These are phyloP conservation scores for Phytophthora sp. DNA, from an alignment of 352 stramenopile species.

Conservation along the genomic window DNA sequence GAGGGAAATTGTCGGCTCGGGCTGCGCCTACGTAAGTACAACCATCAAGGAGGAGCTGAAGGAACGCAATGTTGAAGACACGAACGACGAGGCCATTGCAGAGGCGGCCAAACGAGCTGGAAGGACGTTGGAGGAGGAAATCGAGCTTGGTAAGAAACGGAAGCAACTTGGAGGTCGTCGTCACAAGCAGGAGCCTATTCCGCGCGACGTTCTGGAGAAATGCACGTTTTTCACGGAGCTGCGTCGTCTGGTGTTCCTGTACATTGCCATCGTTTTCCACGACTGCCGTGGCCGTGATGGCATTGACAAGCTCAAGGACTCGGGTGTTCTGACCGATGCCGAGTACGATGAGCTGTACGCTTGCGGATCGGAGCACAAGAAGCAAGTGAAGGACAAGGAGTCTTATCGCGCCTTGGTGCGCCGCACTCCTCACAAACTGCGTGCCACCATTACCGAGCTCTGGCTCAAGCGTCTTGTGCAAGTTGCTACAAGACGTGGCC, in stretches of 20 bases:
- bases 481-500: constrained; percentile 54
- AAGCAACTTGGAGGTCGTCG: constrained; percentile 8
- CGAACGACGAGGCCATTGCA: not conserved
- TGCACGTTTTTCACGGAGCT: constrained; percentile 76
- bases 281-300: constrained; percentile 64
- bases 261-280: constrained; percentile 84
- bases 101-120: constrained; percentile 6
- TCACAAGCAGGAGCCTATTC: constrained; percentile 32
- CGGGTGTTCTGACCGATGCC: constrained; percentile 55
- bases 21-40: constrained; percentile 64
- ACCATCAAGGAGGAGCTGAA: constrained; percentile 34
- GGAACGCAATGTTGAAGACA: constrained; percentile 5
- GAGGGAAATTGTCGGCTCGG: constrained; percentile 63
- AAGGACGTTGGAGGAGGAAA: constrained; percentile 1
- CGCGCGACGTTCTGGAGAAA: constrained; percentile 62
- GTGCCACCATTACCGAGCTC: constrained; percentile 72
- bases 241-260: constrained; percentile 74
- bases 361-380: constrained; percentile 61
- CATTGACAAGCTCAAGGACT: constrained; percentile 64
- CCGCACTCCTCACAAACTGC: constrained; percentile 67
- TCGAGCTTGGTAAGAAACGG: constrained; percentile 6
- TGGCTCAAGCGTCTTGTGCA: constrained; percentile 77
- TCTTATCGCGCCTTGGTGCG: constrained; percentile 59
- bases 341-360: constrained; percentile 76
- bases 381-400: constrained; percentile 30